Conservation (phyloP, 2,329 filamentous ascomycete species). For the Fusarium mangiferae region DNA sequence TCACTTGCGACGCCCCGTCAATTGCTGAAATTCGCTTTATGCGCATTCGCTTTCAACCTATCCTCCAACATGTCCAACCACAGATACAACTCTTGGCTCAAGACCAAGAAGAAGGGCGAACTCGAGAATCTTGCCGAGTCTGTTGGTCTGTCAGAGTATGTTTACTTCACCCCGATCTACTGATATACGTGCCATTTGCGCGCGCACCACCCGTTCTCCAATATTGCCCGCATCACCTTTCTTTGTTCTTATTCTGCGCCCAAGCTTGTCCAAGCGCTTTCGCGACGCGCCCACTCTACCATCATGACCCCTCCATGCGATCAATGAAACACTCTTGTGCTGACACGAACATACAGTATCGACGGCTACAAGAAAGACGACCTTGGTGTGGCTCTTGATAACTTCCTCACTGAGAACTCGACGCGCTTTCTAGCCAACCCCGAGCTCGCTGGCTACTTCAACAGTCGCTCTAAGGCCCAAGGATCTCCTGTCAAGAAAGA, state of each 20-base stretch:
- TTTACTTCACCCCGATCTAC: neutral
- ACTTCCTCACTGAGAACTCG: slow-evolving; percentile 76
- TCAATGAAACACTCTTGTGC: slow-evolving; percentile 4
- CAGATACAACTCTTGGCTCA: slow-evolving; percentile 73
- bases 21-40: slow-evolving; percentile 18
- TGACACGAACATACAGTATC: slow-evolving; percentile 60
- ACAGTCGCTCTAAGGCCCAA: slow-evolving; percentile 67
- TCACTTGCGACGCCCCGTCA: neutral
- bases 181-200: neutral
- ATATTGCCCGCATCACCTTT: slow-evolving; percentile 11
- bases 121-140: slow-evolving; percentile 78
- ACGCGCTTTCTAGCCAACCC: slow-evolving; percentile 71
- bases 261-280: slow-evolving; percentile 20
- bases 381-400: slow-evolving; percentile 79
- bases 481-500: slow-evolving; percentile 72
- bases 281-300: slow-evolving; percentile 33
- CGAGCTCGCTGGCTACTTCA: slow-evolving; percentile 79
- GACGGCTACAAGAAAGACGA: slow-evolving; percentile 81
- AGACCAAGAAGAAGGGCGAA: slow-evolving; percentile 84
- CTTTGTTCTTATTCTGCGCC: slow-evolving; percentile 30
- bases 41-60: slow-evolving; percentile 35
- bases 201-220: neutral
- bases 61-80: slow-evolving; percentile 47
- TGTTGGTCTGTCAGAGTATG: slow-evolving; percentile 78
- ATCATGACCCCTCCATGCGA: slow-evolving; percentile 19